Evolutionary conservation across 208 protist genomes (phyloP), one percentile per base, ranked within the genome.

Genomic region (Trypanosoma caninum): DNA sequence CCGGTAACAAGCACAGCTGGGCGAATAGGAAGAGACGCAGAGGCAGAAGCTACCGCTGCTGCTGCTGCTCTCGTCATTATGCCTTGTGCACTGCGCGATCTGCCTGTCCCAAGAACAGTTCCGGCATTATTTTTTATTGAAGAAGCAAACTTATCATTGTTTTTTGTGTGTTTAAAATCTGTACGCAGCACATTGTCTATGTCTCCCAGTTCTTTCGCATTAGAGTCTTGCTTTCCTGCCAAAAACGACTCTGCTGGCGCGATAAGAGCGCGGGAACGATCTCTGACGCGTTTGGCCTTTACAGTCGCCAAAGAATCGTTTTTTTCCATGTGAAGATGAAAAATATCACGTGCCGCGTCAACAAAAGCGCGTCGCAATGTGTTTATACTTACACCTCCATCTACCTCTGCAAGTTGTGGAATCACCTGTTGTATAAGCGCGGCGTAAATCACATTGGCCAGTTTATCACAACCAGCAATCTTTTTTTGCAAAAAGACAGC

Each of bases 391-490:
- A 78, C 27, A 23, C 22, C 54, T 16, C 35, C 74, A 48, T 84
- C 76, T 3, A 79, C 6, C 6, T 67, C 31, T 11, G 13, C 23
- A 31, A 84, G 45, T 6, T 60, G 50, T 20, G 75, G 82, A 33
- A 80, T 55, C 1, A 84, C 65, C 31, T 76, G 70, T 8, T 66
- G 65, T 9, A 88, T n/a, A 23, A 84, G 62, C 13, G 76, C 38
- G 2, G 72, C 78, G 50, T 81, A 85, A 18, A 85, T 27, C 33
- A 68, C 65, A 22, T 60, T 18, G 0, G 35, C 18, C 8, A 72
- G 34, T 22, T 23, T 31, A 16, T 7, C 34, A 14, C 41, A 7
- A 20, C 34, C 23, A 47, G 3, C 40, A 10, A 18, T 20, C 10
- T 55, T 23, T 10, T 61, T 52, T 47, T 18, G 30, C 22, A 14